Base-by-base conservation (phyloP, 2,329 filamentous ascomycete species). In the Botrytis byssoidea region DNA sequence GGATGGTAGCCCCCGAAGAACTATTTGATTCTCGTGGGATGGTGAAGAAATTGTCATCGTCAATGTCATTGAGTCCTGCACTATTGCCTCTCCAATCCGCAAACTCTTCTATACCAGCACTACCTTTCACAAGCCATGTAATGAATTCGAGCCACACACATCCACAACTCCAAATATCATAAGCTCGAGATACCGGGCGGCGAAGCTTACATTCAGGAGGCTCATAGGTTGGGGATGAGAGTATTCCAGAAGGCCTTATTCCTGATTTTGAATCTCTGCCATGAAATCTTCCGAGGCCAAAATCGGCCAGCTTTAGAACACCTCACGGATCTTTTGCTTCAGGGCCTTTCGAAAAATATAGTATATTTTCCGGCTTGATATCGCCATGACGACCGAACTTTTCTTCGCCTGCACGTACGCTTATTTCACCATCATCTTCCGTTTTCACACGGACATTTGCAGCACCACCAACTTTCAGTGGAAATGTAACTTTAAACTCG, bases 111-210 rank as follows among this genome's bases (percentile, higher is more conserved):
- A 78, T 74, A 1, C 79, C 64, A 1, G 70, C 59, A 1, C 29
- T 68, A 2, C 81, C 82, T 20, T 71, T 40, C 3, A 83, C 3
- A 12, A 81, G 75, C 81, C 82, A 84, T 0, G 81, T 83, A n/a
- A 80, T 74, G 8, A 82, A 80, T 70, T 84, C 83, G 1, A 84
- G 74, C 40, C 79, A 82, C 0, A 83, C 74, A 60, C 82, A 84
- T 0, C 82, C 82, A 6, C 83, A 76, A 42, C 79, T 81, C 78
- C 81, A 83, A 0, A 83, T 81, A 63, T 85, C 83, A 35, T 82
- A 82, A 1, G 74, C 75, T 8, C 82, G 80, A 29, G 80, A 83
- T 1, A 83, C 80, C 8, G 75, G 76, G 8, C 67, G 64, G 0
- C 69, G 29, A 0, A 82, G 29, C 8, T 80, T 79, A 42, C 80